phyloP scores from a whole-genome alignment of 2,329 filamentous ascomycete species.

The Rutstroemia sydowiana region DNA sequence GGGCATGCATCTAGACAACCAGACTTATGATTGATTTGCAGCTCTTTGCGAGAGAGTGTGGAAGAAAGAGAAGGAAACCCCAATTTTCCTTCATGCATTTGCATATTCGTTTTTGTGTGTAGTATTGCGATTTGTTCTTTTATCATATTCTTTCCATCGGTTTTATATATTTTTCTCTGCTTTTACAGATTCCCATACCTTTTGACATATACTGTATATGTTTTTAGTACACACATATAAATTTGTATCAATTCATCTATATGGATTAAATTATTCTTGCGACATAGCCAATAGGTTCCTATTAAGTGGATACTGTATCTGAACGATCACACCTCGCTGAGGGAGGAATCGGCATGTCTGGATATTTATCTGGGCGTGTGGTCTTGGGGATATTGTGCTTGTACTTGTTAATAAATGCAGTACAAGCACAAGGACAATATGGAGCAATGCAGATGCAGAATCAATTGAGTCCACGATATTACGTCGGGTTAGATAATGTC shows the following conservation, averaged over 20 bases:
- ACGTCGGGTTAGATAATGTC: constrained; percentile 14
- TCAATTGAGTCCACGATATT: constrained; percentile 22
- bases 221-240: too few species aligned
- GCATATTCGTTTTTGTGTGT: neutral
- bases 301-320: too few species aligned
- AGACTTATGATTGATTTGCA: neutral
- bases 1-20: neutral
- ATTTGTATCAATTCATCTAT: too few species aligned
- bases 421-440: constrained; percentile 2
- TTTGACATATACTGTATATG: too few species aligned
- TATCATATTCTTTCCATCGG: neutral
- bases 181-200: too few species aligned
- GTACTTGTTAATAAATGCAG: neutral
- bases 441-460: neutral
- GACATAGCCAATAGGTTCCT: too few species aligned
- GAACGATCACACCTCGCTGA: too few species aligned
- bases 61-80: too few species aligned
- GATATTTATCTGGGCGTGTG: neutral
- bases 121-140: neutral
- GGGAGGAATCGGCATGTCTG: too few species aligned
- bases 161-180: neutral
- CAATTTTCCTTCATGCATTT: neutral
- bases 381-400: neutral
- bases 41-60: neutral
- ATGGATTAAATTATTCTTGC: too few species aligned